A percentile compares a stretch with the other conserved stretches of the same genome.
Conservation (phyloP, 2,329 filamentous ascomycete species). For the Trichoderma sp. region DNA sequence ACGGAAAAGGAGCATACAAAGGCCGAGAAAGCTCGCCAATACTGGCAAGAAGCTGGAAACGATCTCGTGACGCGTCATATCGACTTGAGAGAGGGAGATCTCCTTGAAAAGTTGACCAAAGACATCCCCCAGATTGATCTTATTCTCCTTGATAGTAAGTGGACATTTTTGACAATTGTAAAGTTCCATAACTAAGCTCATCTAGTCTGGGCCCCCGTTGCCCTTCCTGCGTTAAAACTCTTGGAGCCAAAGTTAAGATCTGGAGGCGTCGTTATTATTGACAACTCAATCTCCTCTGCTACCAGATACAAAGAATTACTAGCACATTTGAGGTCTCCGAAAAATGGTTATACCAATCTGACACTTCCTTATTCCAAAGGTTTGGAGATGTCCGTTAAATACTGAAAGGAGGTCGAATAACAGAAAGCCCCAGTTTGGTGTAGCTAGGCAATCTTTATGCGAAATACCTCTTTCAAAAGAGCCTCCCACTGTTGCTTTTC, state of each 20-base stretch:
- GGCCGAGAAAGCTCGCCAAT: slow-evolving; percentile 52
- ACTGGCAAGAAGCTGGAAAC: slow-evolving; percentile 59
- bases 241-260: slow-evolving; percentile 51
- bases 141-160: slow-evolving; percentile 65
- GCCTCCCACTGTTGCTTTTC: neutral
- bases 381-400: slow-evolving; percentile 38
- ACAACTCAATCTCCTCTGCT: slow-evolving; percentile 51
- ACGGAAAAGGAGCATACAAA: slow-evolving; percentile 64
- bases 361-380: slow-evolving; percentile 41
- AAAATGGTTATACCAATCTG: slow-evolving; percentile 53
- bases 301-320: slow-evolving; percentile 54
- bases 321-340: slow-evolving; percentile 48
- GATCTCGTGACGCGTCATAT: slow-evolving; percentile 55
- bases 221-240: slow-evolving; percentile 56
- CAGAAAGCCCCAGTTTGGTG: neutral
- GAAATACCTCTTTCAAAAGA: neutral
- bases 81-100: slow-evolving; percentile 61
- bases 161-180: neutral
- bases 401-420: neutral
- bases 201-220: slow-evolving; percentile 60
- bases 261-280: slow-evolving; percentile 54
- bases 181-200: neutral
- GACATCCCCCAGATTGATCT: slow-evolving; percentile 55
- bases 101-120: slow-evolving; percentile 56
- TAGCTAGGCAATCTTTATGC: neutral